These are phyloP conservation scores for Haematococcus lacustris DNA, from an alignment of 139 green algal genomes.

Conservation along the genomic window DNA sequence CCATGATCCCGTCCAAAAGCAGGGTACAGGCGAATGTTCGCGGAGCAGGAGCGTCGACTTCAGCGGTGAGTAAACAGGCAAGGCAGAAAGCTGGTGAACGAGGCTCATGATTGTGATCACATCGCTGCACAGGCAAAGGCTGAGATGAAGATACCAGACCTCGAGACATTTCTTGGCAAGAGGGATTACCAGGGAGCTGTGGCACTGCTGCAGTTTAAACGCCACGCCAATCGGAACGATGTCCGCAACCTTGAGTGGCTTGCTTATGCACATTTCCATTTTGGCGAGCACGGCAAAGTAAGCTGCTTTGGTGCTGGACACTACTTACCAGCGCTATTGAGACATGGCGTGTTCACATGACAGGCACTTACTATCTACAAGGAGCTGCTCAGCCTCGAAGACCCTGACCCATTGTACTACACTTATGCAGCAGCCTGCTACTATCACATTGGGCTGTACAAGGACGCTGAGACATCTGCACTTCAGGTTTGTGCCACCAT, in stretches of 20 bases:
- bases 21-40: no score
- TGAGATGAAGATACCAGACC: constrained; percentile 28
- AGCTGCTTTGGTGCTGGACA: neutral
- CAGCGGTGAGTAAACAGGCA: no score
- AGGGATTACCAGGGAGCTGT: constrained; percentile 67
- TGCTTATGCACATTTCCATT: constrained; percentile 73
- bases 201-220: constrained; percentile 59
- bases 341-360: neutral
- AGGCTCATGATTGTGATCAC: no score
- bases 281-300: constrained; percentile 72
- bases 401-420: constrained; percentile 58
- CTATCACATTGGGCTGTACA: constrained; percentile 70
- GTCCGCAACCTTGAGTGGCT: constrained; percentile 58
- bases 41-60: no score
- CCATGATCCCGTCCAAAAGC: no score
- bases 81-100: no score
- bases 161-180: constrained; percentile 56
- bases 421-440: constrained; percentile 59
- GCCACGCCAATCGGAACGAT: constrained; percentile 34
- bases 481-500: constrained; percentile 30
- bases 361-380: constrained; percentile 62
- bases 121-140: neutral
- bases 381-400: constrained; percentile 47
- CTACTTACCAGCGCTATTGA: neutral
- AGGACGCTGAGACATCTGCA: constrained; percentile 49